Evolutionary conservation across 2,329 filamentous ascomycete genomes (phyloP).

Genomic region (Aspergillus sp.): DNA sequence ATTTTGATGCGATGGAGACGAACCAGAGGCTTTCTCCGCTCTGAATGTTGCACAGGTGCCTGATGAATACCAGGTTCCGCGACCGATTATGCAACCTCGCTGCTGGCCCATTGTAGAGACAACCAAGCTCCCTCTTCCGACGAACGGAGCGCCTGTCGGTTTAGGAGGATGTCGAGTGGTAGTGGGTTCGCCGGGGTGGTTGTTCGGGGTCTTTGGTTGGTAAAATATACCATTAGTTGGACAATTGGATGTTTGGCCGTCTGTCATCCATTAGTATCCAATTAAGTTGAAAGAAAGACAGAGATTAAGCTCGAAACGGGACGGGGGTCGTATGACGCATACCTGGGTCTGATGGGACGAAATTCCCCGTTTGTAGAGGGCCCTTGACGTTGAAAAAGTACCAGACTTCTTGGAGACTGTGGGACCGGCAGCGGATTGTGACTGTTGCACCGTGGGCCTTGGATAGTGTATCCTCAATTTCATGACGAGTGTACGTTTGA

Average conservation of each 20-base stretch:
- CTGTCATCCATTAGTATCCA: conserved; percentile 19
- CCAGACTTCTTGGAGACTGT: conserved; percentile 56
- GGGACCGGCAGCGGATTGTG: conserved; percentile 57
- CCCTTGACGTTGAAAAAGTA: conserved; percentile 64
- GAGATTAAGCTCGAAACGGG: not conserved
- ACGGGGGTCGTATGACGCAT: conserved; percentile 1
- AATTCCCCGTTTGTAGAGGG: conserved; percentile 36
- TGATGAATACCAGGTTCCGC: conserved; percentile 65
- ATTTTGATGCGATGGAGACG: conserved; percentile 4
- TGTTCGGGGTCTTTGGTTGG: conserved; percentile 54
- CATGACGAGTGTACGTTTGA: conserved; percentile 58
- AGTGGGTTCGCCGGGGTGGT: conserved; percentile 31
- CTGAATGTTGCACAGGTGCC: conserved; percentile 66
- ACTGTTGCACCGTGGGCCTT: conserved; percentile 55
- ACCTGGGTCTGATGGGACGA: conserved; percentile 37
- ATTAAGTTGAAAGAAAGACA: not conserved
- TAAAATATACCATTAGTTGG: conserved; percentile 64
- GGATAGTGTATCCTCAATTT: conserved; percentile 60
- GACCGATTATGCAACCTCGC: conserved; percentile 65
- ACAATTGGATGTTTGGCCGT: conserved; percentile 63
- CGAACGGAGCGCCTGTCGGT: conserved; percentile 46
- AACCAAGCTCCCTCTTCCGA: conserved; percentile 61
- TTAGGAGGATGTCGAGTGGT: conserved; percentile 33
- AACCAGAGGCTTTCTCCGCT: conserved; percentile 29
- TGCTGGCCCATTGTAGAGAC: conserved; percentile 42